Evolutionary conservation across 345 rosid species (phyloP).

Genomic region (Eucalyptus viminalis): DNA sequence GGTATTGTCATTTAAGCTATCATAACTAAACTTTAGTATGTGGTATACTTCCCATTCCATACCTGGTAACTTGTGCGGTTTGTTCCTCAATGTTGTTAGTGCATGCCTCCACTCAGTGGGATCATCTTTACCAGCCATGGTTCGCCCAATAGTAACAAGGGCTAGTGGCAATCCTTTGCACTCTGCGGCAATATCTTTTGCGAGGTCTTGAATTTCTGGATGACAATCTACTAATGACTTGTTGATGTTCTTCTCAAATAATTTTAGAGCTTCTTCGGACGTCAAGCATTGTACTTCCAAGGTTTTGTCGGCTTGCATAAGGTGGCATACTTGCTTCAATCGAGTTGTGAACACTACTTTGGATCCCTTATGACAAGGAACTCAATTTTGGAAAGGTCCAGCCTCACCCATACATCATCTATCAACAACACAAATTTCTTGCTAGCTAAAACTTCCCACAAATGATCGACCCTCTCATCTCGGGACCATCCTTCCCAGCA

Average conservation of each 20-base stretch:
- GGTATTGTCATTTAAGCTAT: neutral
- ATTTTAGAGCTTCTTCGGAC: neutral
- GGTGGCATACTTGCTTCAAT: neutral
- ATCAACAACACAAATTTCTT: constrained; percentile 3
- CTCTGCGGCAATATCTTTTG: neutral
- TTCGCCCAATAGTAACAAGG: neutral
- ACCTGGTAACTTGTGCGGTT: neutral
- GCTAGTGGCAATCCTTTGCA: constrained; percentile 12
- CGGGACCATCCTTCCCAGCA: neutral
- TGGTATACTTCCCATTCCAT: neutral
- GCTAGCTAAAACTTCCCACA: neutral
- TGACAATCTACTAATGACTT: neutral
- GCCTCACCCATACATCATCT: constrained; percentile 1
- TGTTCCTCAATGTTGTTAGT: neutral
- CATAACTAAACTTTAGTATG: constrained; percentile 1
- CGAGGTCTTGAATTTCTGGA: neutral
- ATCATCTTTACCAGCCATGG: neutral
- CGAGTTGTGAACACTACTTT: constrained; percentile 2
- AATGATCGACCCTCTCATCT: neutral
- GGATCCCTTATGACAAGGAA: neutral
- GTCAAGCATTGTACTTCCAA: neutral
- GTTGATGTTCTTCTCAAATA: neutral
- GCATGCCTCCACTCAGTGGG: neutral
- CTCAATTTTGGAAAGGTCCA: neutral
- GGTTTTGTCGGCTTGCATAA: neutral